Base-by-base conservation (phyloP, 2,329 filamentous ascomycete species). In the Aspergillus sp. region DNA sequence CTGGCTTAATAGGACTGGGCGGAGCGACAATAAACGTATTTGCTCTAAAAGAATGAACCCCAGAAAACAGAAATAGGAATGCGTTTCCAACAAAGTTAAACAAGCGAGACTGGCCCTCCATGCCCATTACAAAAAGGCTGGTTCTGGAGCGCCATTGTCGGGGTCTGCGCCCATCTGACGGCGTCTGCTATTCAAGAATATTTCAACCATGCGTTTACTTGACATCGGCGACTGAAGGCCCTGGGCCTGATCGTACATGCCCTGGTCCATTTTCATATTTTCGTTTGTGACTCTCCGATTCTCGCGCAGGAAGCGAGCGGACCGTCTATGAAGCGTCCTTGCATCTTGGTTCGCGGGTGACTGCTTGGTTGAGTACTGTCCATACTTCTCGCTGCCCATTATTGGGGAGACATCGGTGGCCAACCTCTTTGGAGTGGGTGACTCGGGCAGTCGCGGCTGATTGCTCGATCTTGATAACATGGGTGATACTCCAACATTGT, bases 171-270 rank as follows among this genome's bases (percentile, higher is more conserved):
- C 67, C 56, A 59, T 66, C 47, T 63, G 66, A 33, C 53, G 66
- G 4, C 70, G 72, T 37, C 72, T 69, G 57, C 70, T 73, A 40
- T 68, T 63, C 62, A 75, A 58, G 57, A 75, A 75, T 49, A 68
- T 55, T 37, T 75, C 73, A 45, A 75, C 72, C 73, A 75, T 74
- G 19, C 60, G 66, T 52, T 75, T 74, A 59, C 69, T 73, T 27
- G 70, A 71, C 9, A 73, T 67, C 1, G 66, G 65, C 3, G 66
- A 64, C 41, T 66, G 64, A 33, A 61, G 44, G 17, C 63, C 66
- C 47, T 69, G 64, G 6, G 65, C 31, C 12, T 65, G 61, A 15
- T 57, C 59, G 40, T 68, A 64, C 19, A 61, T 52, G 7, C 62
- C 63, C 48, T 62, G 55, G 37, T 62, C 60, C 24, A 63, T 57